These are phyloP conservation scores for Diplodia corticola DNA, from an alignment of 2,329 filamentous ascomycete species.

Conservation along the genomic window DNA sequence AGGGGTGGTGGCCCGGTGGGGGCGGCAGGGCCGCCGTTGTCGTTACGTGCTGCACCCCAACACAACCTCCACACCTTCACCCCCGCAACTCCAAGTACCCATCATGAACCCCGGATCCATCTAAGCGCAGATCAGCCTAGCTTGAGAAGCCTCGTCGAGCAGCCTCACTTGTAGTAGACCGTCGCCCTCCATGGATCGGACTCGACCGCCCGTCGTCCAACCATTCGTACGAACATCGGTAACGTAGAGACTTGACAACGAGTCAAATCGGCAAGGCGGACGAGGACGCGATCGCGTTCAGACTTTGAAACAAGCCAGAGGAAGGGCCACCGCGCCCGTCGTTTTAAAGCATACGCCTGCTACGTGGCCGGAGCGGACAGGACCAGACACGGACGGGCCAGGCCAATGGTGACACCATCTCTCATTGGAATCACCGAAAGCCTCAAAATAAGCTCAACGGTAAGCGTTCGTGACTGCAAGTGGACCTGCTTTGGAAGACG, in stretches of 20 bases:
- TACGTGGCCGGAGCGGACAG: not conserved
- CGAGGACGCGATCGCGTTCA: not conserved
- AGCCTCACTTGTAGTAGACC: not conserved
- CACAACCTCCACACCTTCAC: not conserved
- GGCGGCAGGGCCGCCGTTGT: no score
- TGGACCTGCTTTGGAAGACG: not conserved
- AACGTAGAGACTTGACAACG: not conserved
- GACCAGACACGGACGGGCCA: not conserved
- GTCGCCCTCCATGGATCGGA: not conserved
- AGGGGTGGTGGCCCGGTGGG: not conserved
- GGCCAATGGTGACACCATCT: not conserved
- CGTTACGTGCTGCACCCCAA: no score
- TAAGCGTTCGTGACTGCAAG: not conserved
- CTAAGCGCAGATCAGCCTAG: accelerated
- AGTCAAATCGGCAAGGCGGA: not conserved
- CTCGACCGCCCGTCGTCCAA: not conserved
- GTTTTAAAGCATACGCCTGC: not conserved
- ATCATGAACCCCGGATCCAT: not conserved
- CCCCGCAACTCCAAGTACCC: not conserved
- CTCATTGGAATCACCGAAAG: not conserved
- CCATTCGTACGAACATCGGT: not conserved
- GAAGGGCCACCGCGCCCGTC: not conserved
- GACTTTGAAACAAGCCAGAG: not conserved
- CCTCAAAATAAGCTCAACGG: not conserved
- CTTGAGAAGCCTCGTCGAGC: not conserved